These are phyloP conservation scores for Dalbergia oliveri DNA, from an alignment of 306 rosid genomes.

Conservation along the genomic window DNA sequence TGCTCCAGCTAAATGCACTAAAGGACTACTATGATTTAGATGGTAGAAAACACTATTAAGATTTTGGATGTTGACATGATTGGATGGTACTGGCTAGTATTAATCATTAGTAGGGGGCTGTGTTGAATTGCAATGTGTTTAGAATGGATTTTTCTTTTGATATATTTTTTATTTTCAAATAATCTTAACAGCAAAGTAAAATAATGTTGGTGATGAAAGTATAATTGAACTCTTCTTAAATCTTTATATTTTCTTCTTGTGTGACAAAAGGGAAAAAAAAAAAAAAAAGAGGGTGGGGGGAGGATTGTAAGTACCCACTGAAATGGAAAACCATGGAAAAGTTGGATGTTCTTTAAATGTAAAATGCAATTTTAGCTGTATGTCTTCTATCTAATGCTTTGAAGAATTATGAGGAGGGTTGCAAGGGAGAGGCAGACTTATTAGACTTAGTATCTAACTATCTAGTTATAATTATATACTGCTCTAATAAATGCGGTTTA, in stretches of 20 bases:
- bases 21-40: slow-evolving; percentile 1
- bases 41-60: slow-evolving; percentile 13
- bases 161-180: no score
- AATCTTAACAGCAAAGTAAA: slow-evolving; percentile 1
- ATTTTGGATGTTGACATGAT: slow-evolving; percentile 25
- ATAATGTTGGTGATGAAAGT: background rate
- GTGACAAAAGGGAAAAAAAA: no score
- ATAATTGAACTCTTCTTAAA: background rate
- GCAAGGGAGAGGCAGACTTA: slow-evolving; percentile 34
- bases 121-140: background rate
- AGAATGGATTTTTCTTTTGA: background rate
- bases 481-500: slow-evolving; percentile 9
- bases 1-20: background rate
- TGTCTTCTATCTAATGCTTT: slow-evolving; percentile 26
- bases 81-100: slow-evolving; percentile 14
- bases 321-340: slow-evolving; percentile 6
- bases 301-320: background rate
- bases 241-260: background rate
- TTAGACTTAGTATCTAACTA: background rate
- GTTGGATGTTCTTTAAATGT: slow-evolving; percentile 24
- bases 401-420: slow-evolving; percentile 30
- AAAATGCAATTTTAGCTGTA: slow-evolving; percentile 26
- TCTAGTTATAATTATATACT: slow-evolving; percentile 3
- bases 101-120: background rate
- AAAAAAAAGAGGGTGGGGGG: background rate